Percentiles rank a stretch among this genome's conserved stretches.
phyloP scores from a whole-genome alignment of 1,284 basidiomycete species.

The Hortiboletus rubellus region DNA sequence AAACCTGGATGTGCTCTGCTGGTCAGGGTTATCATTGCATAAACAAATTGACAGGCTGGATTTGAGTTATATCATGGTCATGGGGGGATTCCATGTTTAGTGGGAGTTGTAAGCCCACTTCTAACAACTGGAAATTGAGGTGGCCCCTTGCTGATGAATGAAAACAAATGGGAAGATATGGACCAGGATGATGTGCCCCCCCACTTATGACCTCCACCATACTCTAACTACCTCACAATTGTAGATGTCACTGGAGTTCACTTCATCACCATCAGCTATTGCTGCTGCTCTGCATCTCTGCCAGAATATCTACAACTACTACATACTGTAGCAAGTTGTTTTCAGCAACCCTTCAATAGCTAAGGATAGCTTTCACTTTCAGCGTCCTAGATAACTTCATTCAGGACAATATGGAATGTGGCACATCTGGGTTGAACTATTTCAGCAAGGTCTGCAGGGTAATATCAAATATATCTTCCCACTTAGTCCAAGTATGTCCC shows the following conservation, averaged over 20 bases:
- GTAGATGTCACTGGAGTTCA: not conserved
- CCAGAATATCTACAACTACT: not conserved
- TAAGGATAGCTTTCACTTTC: constrained; percentile 33
- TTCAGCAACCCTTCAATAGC: not conserved
- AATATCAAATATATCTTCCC: constrained; percentile 23
- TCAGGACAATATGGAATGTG: constrained; percentile 28
- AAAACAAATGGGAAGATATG: too few relatives aligned
- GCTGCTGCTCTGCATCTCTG: not conserved
- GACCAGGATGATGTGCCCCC: too few relatives aligned
- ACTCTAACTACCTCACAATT: too few relatives aligned
- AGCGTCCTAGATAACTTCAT: constrained; percentile 28
- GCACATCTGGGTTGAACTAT: constrained; percentile 32
- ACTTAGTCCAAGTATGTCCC: too few relatives aligned
- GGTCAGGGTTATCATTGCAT: not conserved
- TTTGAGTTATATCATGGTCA: too few relatives aligned
- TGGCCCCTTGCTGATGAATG: too few relatives aligned
- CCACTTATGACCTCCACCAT: too few relatives aligned
- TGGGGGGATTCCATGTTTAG: too few relatives aligned
- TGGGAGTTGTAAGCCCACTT: too few relatives aligned
- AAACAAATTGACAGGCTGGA: too few relatives aligned
- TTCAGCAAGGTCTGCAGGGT: constrained; percentile 21
- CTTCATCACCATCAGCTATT: not conserved
- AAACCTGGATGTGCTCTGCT: not conserved
- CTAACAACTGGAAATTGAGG: too few relatives aligned
- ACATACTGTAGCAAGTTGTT: not conserved